These are phyloP conservation scores for Coprinopsis sp. DNA, from an alignment of 768 basidiomycete species.

Conservation along the genomic window DNA sequence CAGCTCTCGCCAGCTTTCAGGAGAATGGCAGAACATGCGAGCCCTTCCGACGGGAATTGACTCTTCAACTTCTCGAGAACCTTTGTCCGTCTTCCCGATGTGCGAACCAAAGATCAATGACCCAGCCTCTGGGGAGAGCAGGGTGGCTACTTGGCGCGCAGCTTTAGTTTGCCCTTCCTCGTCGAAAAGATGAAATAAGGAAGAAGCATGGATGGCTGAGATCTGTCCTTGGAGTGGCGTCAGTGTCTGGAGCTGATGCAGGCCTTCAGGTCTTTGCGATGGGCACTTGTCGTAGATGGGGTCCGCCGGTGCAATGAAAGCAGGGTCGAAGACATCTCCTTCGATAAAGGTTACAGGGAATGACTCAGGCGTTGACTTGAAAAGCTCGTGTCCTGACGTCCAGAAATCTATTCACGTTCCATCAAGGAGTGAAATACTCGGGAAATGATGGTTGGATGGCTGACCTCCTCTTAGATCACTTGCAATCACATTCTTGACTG, in stretches of 20 bases:
- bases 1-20: constrained; percentile 12
- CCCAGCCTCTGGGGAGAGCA: constrained; percentile 30
- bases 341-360: constrained; percentile 53
- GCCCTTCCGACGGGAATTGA: constrained; percentile 4
- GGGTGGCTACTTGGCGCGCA: constrained; percentile 24
- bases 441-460: not conserved
- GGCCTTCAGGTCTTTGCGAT: constrained; percentile 12
- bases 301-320: constrained; percentile 32
- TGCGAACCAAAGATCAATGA: constrained; percentile 37
- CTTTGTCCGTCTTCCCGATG: constrained; percentile 21
- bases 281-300: constrained; percentile 15
- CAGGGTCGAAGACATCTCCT: constrained; percentile 50
- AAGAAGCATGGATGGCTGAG: constrained; percentile 39
- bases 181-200: constrained; percentile 34
- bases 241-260: too few species aligned
- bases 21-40: constrained; percentile 11
- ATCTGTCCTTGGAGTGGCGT: constrained; percentile 36
- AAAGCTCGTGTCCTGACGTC: constrained; percentile 59
- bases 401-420: constrained; percentile 43
- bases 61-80: constrained; percentile 12
- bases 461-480: constrained; percentile 33
- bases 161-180: constrained; percentile 27
- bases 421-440: not conserved
- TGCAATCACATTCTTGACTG: constrained; percentile 30
- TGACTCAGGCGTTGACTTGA: constrained; percentile 43